A percentile compares a stretch with the other conserved stretches of the same genome.
phyloP scores from a whole-genome alignment of 1,139 yeast genomes.

The Tardiomyces depauwii region DNA sequence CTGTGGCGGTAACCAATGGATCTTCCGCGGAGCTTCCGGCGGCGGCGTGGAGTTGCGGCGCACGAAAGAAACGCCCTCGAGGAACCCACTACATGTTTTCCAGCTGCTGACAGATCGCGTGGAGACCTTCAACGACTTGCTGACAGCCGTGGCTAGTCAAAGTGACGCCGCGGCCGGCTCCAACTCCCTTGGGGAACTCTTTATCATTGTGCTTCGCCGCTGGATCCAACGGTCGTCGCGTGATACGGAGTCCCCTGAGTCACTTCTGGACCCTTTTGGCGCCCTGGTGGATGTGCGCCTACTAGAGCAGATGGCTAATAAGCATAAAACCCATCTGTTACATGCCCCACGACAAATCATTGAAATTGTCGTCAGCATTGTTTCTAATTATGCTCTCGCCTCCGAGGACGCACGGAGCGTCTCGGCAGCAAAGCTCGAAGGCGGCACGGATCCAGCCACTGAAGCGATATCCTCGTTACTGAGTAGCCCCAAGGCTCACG shows the following conservation, averaged over 20 bases:
- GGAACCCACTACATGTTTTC: constrained; percentile 6
- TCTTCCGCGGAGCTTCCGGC: constrained; percentile 40
- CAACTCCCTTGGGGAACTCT: constrained; percentile 13
- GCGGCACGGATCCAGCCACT: not conserved
- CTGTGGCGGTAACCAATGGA: constrained; percentile 32
- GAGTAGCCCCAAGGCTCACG: too few species aligned
- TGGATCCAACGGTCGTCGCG: constrained; percentile 17
- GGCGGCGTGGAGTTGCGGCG: constrained; percentile 41
- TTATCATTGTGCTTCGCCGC: constrained; percentile 41
- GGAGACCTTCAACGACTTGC: constrained; percentile 34
- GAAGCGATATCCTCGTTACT: not conserved
- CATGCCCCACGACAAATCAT: constrained; percentile 2
- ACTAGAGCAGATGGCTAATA: constrained; percentile 19
- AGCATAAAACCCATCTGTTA: not conserved
- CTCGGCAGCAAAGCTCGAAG: not conserved
- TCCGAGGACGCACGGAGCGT: constrained; percentile 4
- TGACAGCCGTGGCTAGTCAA: constrained; percentile 40
- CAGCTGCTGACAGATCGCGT: constrained; percentile 43
- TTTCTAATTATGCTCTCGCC: constrained; percentile 4
- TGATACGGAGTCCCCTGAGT: constrained; percentile 11
- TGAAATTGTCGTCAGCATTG: constrained; percentile 3
- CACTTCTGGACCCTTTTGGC: constrained; percentile 40
- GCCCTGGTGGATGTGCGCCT: constrained; percentile 52
- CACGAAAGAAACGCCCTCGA: constrained; percentile 1
- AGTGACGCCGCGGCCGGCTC: constrained; percentile 32